These are phyloP conservation scores for Lentinula guzmanii DNA, from an alignment of 768 basidiomycete species.

Conservation along the genomic window DNA sequence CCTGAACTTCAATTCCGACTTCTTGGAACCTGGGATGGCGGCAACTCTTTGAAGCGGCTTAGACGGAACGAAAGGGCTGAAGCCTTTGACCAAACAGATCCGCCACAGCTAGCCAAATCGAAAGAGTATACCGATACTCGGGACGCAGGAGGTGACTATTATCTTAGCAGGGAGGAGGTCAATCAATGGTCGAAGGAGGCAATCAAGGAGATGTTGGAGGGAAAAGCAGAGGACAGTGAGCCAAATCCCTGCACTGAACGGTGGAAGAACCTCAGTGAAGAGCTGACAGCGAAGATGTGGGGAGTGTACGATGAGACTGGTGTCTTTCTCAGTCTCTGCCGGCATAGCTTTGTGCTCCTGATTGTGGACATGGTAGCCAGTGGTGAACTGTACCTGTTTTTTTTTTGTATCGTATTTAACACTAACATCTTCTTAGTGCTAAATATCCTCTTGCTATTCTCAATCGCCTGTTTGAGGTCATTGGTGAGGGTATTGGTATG, in stretches of 20 bases:
- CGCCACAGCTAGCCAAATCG: neutral
- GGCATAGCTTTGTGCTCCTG: slow-evolving; percentile 17
- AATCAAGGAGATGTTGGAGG: neutral
- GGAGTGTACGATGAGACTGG: slow-evolving; percentile 17
- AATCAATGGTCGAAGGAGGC: slow-evolving; percentile 15
- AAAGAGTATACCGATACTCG: slow-evolving; percentile 11
- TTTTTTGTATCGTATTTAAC: neutral
- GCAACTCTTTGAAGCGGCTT: slow-evolving; percentile 10
- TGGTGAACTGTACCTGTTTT: slow-evolving; percentile 19
- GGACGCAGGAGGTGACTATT: slow-evolving; percentile 11
- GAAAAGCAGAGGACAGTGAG: neutral
- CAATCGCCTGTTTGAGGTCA: slow-evolving; percentile 1
- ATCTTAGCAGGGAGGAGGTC: slow-evolving; percentile 13
- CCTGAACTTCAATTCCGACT: neutral
- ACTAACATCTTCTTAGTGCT: neutral
- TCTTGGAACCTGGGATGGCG: slow-evolving; percentile 11
- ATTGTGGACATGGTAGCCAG: slow-evolving; percentile 22
- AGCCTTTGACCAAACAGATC: neutral
- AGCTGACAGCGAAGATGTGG: slow-evolving; percentile 12
- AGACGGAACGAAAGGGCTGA: neutral
- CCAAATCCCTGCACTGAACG: slow-evolving; percentile 10
- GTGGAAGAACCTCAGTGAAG: slow-evolving; percentile 14
- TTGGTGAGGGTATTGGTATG: slow-evolving; percentile 3
- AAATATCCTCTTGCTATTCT: slow-evolving; percentile 4
- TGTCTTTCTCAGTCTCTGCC: slow-evolving; percentile 17